Base-by-base conservation (phyloP, 2,329 filamentous ascomycete genomes). In the Aspergillus oerlinghausenensis region DNA sequence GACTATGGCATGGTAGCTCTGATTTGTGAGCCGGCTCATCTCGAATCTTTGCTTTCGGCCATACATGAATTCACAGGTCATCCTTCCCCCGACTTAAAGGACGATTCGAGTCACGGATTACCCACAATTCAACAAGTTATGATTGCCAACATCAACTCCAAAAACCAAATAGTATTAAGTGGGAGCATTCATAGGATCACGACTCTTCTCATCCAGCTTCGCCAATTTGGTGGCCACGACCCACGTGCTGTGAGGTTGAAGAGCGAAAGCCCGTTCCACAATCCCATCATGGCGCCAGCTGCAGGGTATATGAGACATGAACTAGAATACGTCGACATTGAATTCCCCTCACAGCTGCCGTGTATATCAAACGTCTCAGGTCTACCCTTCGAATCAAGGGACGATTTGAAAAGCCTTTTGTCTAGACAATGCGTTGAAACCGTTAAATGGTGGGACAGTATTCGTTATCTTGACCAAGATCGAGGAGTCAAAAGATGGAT, bases 1-100 rank as follows among this genome's bases (percentile, higher is more conserved):
- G 89, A 92, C 65, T 94, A 95, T 68, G 93, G 93, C 68, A 97
- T 97, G 93, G 87, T 97, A 2, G 93, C 93, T 4, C 79, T 97
- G 10, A 88, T 97, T 7, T 96, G 91, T 57, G 92, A 97, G 70
- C 88, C 90, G 3, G 83, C 87, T 61, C 89, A 91, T 70, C 82
- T 97, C 57, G 75, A 79, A 11, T 73, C 79, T 4, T 80, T 97
- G 53, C 84, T 96, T 56, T 80, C 81, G 55, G 86, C 88, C 2
- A 90, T 96, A 58, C 82, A 88, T 69, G 88, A 89, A 61, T 96
- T 96, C 65, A 82, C 95, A 17, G 88, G 86, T 17, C 84, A 89
- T 63, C 82, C 82, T 50, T 81, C 81, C 59, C 79, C 83, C n/a
- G 86, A 85, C 28, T 79, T 83, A 57, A 88, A 88, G 68, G 82